Percentiles rank a stretch among this genome's conserved stretches.
phyloP scores from a whole-genome alignment of 2,329 filamentous ascomycete species.

The Raffaelea ambrosiae region DNA sequence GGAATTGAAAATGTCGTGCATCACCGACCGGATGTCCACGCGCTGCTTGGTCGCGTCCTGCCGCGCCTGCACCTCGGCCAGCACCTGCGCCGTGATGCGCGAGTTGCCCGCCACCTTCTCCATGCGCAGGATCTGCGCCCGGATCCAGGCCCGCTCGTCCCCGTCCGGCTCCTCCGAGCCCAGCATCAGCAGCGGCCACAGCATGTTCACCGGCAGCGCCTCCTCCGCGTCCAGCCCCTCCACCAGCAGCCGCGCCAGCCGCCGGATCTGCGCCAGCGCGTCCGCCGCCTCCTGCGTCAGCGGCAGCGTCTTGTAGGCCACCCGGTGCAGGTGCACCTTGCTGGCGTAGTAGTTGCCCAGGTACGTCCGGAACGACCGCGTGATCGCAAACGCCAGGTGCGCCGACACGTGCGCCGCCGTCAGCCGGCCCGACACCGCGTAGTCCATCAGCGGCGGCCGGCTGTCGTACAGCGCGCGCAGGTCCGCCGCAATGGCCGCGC shows the following conservation, averaged over 20 bases:
- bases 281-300: conserved; percentile 39
- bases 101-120: conserved; percentile 35
- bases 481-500: conserved; percentile 39
- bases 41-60: conserved; percentile 30
- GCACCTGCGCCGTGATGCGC: conserved; percentile 34
- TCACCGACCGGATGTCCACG: conserved; percentile 35
- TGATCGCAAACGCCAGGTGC: conserved; percentile 40
- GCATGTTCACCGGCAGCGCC: conserved; percentile 44
- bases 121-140: conserved; percentile 37
- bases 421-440: conserved; percentile 42
- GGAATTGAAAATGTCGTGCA: conserved; percentile 40
- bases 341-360: conserved; percentile 48
- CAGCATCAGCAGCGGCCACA: conserved; percentile 49
- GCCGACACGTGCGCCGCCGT: conserved; percentile 37
- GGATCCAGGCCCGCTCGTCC: conserved; percentile 41
- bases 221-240: conserved; percentile 31
- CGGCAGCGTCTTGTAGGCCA: conserved; percentile 46
- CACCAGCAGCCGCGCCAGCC: conserved; percentile 35
- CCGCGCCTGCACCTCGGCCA: conserved; percentile 35
- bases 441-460: conserved; percentile 46
- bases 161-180: conserved; percentile 44
- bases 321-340: conserved; percentile 47
- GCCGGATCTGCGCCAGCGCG: conserved; percentile 40
- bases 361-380: conserved; percentile 45
- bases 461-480: conserved; percentile 40